Base-by-base conservation (phyloP, 768 basidiomycete genomes). In the Lepiota venenata region DNA sequence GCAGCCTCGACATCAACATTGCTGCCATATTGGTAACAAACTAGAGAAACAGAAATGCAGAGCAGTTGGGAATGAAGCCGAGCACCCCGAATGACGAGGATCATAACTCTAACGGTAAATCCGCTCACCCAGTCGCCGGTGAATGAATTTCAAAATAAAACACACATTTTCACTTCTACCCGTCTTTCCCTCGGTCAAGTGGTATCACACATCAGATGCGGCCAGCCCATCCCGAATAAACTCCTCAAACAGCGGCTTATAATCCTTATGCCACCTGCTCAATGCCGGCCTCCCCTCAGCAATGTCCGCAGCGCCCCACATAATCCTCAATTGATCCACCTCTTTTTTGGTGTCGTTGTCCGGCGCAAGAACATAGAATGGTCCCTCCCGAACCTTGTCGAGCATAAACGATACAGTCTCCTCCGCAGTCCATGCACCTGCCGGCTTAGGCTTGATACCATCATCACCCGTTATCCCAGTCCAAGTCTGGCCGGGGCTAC, bases 311-410 rank as follows among this genome's bases (percentile, higher is more conserved):
- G 91, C 86, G 7, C 73, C 81, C 95, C 95, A 98, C 81, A 88
- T 84, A 57, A 98, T 89, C 47, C 95, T 77, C 56, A 94, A 71
- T 61, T 88, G 84, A 71, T 98, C 96, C 41, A 95, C 77, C 63
- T 85, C 85, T 63, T 78, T 74, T 56, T 81, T 79, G 35, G 91
- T 86, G 70, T 98, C 93, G 71, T 94, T 93, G 71, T 98, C 96
- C 14, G 96, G 95, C 55, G 88, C 88, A 56, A 98, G 72, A 61
- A 98, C 86, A 69, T 98, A 98, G 68, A 98, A 98, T 59, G 91
- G 85, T 5, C 92, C 93, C 10, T 76, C 69, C 8, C 91, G 85
- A 21, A 95, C 85, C 49, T 79, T 83, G 64, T 92, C 88, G 25
- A 94, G 79, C 89, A 91, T 91, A 74, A 84, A 90, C 9, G 79